Evolutionary conservation across 2,329 filamentous ascomycete genomes (phyloP).

Genomic region (Colletotrichum musicola): DNA sequence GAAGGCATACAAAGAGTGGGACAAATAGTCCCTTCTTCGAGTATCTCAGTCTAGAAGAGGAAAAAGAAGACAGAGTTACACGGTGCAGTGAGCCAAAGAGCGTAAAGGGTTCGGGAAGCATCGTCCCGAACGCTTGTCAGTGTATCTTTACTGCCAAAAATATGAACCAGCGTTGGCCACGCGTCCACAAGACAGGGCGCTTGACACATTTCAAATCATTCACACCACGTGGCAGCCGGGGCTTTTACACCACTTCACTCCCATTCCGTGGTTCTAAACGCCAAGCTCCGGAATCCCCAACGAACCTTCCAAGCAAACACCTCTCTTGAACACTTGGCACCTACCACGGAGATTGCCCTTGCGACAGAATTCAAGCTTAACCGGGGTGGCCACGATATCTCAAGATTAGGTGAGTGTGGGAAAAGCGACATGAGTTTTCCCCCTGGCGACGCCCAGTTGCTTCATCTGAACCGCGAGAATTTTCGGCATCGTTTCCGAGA

Average conservation of each 20-base stretch:
- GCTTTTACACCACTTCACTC: not conserved
- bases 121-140: slow-evolving; percentile 14
- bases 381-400: not conserved
- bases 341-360: slow-evolving; percentile 1
- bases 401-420: not conserved
- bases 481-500: not conserved
- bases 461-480: not conserved
- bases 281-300: slow-evolving; percentile 2
- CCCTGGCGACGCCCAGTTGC: not conserved
- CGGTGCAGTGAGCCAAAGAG: not conserved
- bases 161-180: slow-evolving; percentile 1
- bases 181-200: not conserved
- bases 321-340: slow-evolving; percentile 3
- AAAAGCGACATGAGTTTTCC: not conserved
- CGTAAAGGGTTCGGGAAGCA: slow-evolving; percentile 11
- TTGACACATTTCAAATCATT: slow-evolving; percentile 24
- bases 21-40: slow-evolving; percentile 40
- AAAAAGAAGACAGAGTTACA: slow-evolving; percentile 11
- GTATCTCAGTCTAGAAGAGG: not conserved
- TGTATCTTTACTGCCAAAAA: slow-evolving; percentile 10
- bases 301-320: not conserved
- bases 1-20: slow-evolving; percentile 70
- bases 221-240: not conserved
- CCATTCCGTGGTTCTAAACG: not conserved
- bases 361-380: not conserved